phyloP scores from a whole-genome alignment of 495 filamentous ascomycete species.

The Aspergillus coremiiformis region DNA sequence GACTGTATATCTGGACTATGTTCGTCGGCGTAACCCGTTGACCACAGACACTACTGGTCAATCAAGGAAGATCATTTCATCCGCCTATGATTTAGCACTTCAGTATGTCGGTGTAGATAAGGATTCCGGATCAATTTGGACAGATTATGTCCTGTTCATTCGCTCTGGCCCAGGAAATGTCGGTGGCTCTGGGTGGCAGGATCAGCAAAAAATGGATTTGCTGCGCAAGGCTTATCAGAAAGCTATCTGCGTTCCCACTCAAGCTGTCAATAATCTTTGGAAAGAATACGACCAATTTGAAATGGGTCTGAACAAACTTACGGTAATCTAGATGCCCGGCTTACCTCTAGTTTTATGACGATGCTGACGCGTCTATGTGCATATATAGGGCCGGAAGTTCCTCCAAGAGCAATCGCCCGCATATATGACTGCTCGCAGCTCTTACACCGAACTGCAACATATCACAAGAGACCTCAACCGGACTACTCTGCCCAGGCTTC shows the following conservation, averaged over 20 bases:
- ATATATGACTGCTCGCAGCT: slow-evolving; percentile 89
- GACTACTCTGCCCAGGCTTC: slow-evolving; percentile 69
- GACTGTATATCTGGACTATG: slow-evolving; percentile 90
- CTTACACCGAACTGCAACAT: slow-evolving; percentile 74
- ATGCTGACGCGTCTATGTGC: not conserved
- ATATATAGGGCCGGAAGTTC: slow-evolving; percentile 72
- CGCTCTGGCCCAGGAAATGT: slow-evolving; percentile 74
- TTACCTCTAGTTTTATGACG: not conserved
- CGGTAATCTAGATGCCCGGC: slow-evolving; percentile 42
- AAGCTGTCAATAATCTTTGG: slow-evolving; percentile 75
- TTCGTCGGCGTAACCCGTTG: slow-evolving; percentile 82
- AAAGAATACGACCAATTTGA: slow-evolving; percentile 97
- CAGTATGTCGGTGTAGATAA: slow-evolving; percentile 84
- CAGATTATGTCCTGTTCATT: slow-evolving; percentile 87
- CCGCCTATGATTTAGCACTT: slow-evolving; percentile 88
- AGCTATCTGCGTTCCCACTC: slow-evolving; percentile 75
- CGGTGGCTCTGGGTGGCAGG: slow-evolving; percentile 86
- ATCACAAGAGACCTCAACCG: slow-evolving; percentile 71
- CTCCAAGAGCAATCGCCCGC: slow-evolving; percentile 83
- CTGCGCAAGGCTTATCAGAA: slow-evolving; percentile 86
- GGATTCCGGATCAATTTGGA: slow-evolving; percentile 85
- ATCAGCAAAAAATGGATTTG: slow-evolving; percentile 93
- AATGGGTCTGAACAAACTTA: slow-evolving; percentile 81
- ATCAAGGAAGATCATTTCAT: slow-evolving; percentile 66
- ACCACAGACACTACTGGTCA: slow-evolving; percentile 68